Base-by-base conservation (phyloP, 306 rosid genomes). In the Cucumis cinereus region DNA sequence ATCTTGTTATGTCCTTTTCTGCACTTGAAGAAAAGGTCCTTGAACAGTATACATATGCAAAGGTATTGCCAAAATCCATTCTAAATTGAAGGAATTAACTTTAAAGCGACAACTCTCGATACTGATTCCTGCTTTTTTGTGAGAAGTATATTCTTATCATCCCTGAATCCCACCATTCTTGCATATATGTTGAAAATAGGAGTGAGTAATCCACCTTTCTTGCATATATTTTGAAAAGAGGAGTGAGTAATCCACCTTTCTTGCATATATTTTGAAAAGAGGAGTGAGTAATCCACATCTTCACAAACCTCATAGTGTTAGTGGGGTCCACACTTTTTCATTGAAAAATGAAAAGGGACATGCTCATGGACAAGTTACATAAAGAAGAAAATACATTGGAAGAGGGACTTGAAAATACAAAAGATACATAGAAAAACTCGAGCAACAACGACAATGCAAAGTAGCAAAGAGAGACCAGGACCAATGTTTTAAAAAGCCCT, bases 21-120 rank as follows among this genome's bases (percentile, higher is more conserved):
- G 93, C 91, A 47, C 96, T 95, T 77, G 99, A 90, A 83, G 98
- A 88, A 82, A 95, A 95, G 81, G 91, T 92, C 82, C 98, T 95
- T 75, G 96, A 90, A 83, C 98, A 92, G 59, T 95, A 92, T 79
- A 95, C 99, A 77, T 89, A 92, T 78, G 96, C 99, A 35, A 94
- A 95, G 99, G 99, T 95, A 94, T 45, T 54, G 69, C 47, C 45
- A 28, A 70, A 5, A 36, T 71, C 4, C 59, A 28, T 71, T 71
- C 23, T 71, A 26, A 71, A 26, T 30, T 26, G 26, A 71, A 3
- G 16, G 49, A 63, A 63, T 63, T 63, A 15, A 6, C 30, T 58
- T 4, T 58, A 24, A 12, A 58, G 63, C 10, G 6, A 24, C 66
- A 60, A 60, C n/a, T 13, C n/a, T 2, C 8, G 9, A 4, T 28